Percentiles rank a stretch among this genome's conserved stretches.
These are phyloP conservation scores for Saitoella complicata DNA, from an alignment of 805 yeast genomes.

Conservation along the genomic window DNA sequence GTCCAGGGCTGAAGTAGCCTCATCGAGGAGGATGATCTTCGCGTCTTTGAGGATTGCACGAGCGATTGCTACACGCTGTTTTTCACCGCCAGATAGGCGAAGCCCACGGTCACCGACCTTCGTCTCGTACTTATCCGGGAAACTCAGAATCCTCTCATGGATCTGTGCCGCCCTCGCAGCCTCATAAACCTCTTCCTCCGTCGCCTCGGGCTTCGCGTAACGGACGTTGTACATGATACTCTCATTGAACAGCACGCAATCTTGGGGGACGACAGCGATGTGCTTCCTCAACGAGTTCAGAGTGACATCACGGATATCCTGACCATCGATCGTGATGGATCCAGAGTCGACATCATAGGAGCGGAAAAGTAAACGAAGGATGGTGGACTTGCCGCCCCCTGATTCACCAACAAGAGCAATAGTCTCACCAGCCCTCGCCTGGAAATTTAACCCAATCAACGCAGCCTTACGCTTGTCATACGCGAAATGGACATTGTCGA, in stretches of 20 bases:
- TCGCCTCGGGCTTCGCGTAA: conserved; percentile 49
- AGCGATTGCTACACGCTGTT: conserved; percentile 45
- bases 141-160: conserved; percentile 18
- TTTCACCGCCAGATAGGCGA: conserved; percentile 50
- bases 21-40: conserved; percentile 37
- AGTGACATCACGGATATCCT: conserved; percentile 45
- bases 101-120: conserved; percentile 40
- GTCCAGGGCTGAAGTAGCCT: conserved; percentile 51
- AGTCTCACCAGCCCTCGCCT: conserved; percentile 63
- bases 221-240: conserved; percentile 64
- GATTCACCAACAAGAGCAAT: conserved; percentile 91
- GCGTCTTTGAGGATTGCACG: conserved; percentile 41
- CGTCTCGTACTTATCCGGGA: conserved; percentile 42
- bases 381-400: conserved; percentile 88
- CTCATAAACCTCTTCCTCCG: conserved; percentile 43
- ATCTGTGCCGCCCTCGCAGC: conserved; percentile 47
- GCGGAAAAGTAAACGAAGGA: conserved; percentile 59
- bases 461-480: conserved; percentile 47
- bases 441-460: conserved; percentile 42
- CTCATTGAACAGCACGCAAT: conserved; percentile 75
- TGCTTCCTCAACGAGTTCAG: conserved; percentile 53
- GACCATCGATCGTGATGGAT: conserved; percentile 43
- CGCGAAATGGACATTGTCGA: conserved; percentile 46
- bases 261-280: conserved; percentile 83
- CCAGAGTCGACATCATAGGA: conserved; percentile 71